These are phyloP conservation scores for Globisporangium splendens DNA, from an alignment of 352 stramenopile species.

Conservation along the genomic window DNA sequence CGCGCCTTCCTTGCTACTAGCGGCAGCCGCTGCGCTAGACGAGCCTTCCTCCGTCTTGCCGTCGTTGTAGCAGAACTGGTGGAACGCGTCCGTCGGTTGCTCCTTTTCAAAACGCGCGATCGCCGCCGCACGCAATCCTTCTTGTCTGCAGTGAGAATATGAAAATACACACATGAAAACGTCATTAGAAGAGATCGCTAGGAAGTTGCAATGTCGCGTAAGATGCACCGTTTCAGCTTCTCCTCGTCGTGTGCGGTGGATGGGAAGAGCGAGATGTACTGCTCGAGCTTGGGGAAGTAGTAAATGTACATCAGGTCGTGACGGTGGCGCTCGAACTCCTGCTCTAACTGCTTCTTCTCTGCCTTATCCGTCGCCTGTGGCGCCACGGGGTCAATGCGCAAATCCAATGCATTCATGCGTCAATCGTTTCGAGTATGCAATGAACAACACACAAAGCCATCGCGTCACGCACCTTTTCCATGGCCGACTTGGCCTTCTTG, in stretches of 20 bases:
- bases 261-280: conserved; percentile 70
- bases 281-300: conserved; percentile 72
- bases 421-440: background rate
- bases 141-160: conserved; percentile 20
- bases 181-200: background rate
- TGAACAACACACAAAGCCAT: background rate
- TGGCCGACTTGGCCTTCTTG: conserved; percentile 41
- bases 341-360: conserved; percentile 32
- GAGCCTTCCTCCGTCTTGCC: conserved; percentile 24
- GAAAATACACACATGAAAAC: background rate
- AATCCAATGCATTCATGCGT: background rate
- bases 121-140: conserved; percentile 38
- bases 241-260: conserved; percentile 48
- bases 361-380: conserved; percentile 31
- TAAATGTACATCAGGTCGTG: conserved; percentile 82
- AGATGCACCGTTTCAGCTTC: conserved; percentile 31
- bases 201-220: background rate
- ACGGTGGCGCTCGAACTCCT: conserved; percentile 41
- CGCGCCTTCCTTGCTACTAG: background rate
- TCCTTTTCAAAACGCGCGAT: conserved; percentile 54
- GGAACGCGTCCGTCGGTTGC: conserved; percentile 54
- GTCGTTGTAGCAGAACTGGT: conserved; percentile 75
- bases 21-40: conserved; percentile 1
- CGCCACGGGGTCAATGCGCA: background rate
- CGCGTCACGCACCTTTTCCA: conserved; percentile 37